phyloP scores from a whole-genome alignment of 805 yeast species.

The Nakazawaea laoshanensis region DNA sequence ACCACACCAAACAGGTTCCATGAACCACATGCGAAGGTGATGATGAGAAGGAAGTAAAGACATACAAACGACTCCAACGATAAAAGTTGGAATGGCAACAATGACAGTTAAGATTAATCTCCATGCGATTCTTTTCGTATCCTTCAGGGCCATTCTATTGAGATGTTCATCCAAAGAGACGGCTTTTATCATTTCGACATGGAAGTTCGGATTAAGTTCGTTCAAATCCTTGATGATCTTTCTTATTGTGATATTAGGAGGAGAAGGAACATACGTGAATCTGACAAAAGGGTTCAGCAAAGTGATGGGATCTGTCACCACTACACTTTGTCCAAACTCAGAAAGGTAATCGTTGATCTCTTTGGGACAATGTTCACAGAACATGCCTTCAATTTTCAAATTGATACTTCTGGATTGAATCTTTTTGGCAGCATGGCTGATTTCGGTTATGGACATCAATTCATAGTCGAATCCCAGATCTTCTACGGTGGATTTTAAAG shows the following conservation, averaged over 20 bases:
- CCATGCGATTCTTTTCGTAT: slow-evolving; percentile 33
- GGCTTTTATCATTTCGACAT: slow-evolving; percentile 45
- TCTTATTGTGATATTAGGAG: slow-evolving; percentile 46
- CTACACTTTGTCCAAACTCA: slow-evolving; percentile 48
- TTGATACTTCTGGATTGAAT: slow-evolving; percentile 47
- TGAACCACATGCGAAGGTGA: slow-evolving; percentile 42
- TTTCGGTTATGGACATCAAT: slow-evolving; percentile 31
- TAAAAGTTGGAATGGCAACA: slow-evolving; percentile 56
- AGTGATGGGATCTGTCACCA: slow-evolving; percentile 47
- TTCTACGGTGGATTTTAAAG: slow-evolving; percentile 43
- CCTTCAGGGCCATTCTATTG: slow-evolving; percentile 35
- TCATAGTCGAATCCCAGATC: slow-evolving; percentile 62
- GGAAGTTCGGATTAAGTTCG: slow-evolving; percentile 34
- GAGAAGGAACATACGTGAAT: slow-evolving; percentile 56
- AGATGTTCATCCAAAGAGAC: slow-evolving; percentile 59
- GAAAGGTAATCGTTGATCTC: slow-evolving; percentile 38
- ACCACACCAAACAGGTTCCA: slow-evolving; percentile 56
- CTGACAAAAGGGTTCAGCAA: slow-evolving; percentile 48
- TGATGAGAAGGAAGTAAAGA: slow-evolving; percentile 37
- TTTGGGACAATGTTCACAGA: slow-evolving; percentile 62
- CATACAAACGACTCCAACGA: slow-evolving; percentile 67
- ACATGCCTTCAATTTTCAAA: slow-evolving; percentile 56
- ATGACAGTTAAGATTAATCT: slow-evolving; percentile 42
- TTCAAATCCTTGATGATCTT: slow-evolving; percentile 41
- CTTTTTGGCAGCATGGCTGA: slow-evolving; percentile 38